Percentiles rank a stretch among this genome's conserved stretches.
Conservation (phyloP, 345 rosid species). For the Populus euphratica region DNA sequence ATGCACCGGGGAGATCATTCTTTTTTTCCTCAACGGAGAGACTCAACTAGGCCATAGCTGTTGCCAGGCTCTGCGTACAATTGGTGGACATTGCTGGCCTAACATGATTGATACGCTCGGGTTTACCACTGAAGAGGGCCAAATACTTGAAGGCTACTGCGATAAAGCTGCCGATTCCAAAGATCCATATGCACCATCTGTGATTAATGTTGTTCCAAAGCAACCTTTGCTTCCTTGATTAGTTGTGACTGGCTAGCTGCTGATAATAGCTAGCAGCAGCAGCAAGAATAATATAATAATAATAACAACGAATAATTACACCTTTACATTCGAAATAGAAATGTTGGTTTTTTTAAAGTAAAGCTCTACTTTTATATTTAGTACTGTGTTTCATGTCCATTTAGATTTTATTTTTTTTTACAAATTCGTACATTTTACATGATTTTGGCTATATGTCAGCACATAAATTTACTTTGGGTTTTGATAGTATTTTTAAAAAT, state of each 20-base stretch:
- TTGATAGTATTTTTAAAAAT: too few species aligned
- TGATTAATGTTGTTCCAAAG: background rate
- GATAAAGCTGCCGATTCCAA: background rate
- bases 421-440: too few species aligned
- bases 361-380: too few species aligned
- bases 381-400: too few species aligned
- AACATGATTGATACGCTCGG: constrained; percentile 53
- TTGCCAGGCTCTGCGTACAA: constrained; percentile 54
- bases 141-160: constrained; percentile 71
- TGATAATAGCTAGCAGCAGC: background rate
- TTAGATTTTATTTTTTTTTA: too few species aligned
- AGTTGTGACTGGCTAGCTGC: background rate
- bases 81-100: constrained; percentile 61
- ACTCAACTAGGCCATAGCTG: constrained; percentile 56
- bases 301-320: too few species aligned
- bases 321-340: too few species aligned
- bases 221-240: background rate
- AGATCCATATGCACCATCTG: background rate
- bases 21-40: constrained; percentile 76
- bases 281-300: too few species aligned
- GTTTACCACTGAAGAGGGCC: constrained; percentile 59
- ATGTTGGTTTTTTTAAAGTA: too few species aligned
- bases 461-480: too few species aligned
- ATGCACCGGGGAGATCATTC: constrained; percentile 68
- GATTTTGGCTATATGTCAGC: too few species aligned